phyloP scores from a whole-genome alignment of 2,329 filamentous ascomycete species.

The Fusarium floridanum region DNA sequence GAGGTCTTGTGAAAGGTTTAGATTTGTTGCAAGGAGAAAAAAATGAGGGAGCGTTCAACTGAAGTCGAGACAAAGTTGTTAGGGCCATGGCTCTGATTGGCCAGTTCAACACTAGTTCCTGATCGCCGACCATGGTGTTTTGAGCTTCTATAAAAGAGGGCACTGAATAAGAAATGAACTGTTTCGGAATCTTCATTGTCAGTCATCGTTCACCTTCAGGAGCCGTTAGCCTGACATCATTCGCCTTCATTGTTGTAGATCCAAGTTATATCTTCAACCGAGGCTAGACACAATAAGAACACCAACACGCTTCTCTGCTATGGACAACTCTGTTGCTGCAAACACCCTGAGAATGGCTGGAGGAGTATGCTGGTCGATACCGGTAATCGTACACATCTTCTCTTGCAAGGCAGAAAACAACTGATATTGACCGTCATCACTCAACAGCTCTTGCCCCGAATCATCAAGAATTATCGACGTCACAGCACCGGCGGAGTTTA shows the following conservation, averaged over 20 bases:
- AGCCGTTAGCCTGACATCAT: background rate
- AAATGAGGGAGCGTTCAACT: background rate
- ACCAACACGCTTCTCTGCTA: background rate
- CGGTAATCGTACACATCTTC: background rate
- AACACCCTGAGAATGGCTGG: background rate
- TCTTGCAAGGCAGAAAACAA: background rate
- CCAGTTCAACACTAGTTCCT: background rate
- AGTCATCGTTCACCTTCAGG: accelerated
- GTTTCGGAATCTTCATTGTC: background rate
- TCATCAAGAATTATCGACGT: background rate
- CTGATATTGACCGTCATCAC: background rate
- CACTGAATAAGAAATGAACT: background rate
- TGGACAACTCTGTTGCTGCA: background rate
- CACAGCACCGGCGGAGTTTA: background rate
- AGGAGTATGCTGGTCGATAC: background rate
- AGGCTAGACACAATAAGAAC: background rate
- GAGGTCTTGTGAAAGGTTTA: background rate
- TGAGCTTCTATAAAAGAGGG: background rate
- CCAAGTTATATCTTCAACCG: background rate
- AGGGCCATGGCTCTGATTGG: background rate
- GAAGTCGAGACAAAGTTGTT: background rate
- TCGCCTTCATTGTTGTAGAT: background rate
- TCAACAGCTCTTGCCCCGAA: background rate
- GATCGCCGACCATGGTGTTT: background rate
- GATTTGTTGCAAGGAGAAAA: background rate